Evolutionary conservation across 1,284 basidiomycete species (phyloP), one percentile per base, ranked within the genome.

Genomic region (Leucoagaricus sp.): DNA sequence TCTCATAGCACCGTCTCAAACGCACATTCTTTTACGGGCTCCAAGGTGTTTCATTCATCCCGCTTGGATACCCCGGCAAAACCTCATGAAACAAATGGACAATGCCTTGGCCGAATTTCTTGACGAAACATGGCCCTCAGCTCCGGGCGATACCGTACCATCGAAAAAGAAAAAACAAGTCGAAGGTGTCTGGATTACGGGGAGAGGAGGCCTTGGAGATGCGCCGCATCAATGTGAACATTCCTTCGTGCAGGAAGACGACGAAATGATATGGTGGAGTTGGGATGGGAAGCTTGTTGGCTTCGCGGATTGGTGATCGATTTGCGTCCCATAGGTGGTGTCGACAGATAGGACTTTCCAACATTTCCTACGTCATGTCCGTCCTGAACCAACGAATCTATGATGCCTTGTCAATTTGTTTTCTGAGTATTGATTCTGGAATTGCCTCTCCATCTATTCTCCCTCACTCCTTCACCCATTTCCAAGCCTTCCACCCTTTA

Each of bases 261-360:
- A 87, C 50, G 89, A 91, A 63, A 78, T 87, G 80, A 89, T 91
- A 52, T 91, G 89, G 88, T 91, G 88, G 87, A 81, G 75, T 52
- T 91, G 89, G 88, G 82, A 89, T 61, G 86, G 87, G 8, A 87
- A 84, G 64, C 66, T 90, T 58, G 75, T 75, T n/a, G 87, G 88
- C 0, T 87, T 90, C 63, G 68, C 78, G 26, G 86, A 87, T 52
- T 89, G 86, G 85, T 89, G 59, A 67, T 55, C 29, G 25, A 17
- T 29, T 19, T 15, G 2, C 33, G n/a, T 33, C 28, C 34, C 15
- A 0, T 28, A 17, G 17, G 2, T 19, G 23, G 25, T 12, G 13
- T 21, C 23, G 42, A 44, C 42, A 25, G 23, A 10, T 25, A 44
- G 21, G n/a, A 19, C 21, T 17, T 2, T 40, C 38, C n/a, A 17